Base-by-base conservation (phyloP, 441 rosid species). In the Pelargonium cotyledonis region DNA sequence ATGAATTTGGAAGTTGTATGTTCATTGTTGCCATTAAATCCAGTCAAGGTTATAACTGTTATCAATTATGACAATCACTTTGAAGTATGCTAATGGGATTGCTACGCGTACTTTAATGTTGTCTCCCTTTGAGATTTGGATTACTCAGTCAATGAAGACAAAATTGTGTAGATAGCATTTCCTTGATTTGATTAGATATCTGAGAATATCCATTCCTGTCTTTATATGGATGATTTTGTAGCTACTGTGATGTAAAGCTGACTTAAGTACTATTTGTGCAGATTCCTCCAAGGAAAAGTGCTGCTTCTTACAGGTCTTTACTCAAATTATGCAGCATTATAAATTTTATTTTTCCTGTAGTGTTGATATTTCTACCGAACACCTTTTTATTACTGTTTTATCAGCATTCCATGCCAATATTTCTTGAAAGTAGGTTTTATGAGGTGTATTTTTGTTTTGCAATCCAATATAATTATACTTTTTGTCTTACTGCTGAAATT, bases 241-340 rank as follows among this genome's bases (percentile, higher is more conserved):
- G 43, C 62, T 2, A 18, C 51, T 55, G 4, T 18, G 14, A 60
- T 51, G 9, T 69, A 11, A 43, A 66, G 68, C 70, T 77, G 53
- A 66, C 75, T 76, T 65, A 16, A 62, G 40, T 66, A 68, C 65
- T 84, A 63, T 62, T 68, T 81, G 63, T 87, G 94, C 93, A 91
- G 99, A 94, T 94, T 85, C 99, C 99, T 61, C 96, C 99, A 3
- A 79, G 99, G 77, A 89, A 87, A 85, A 94, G 82, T 73, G 95
- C 97, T 65, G 97, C 95, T 73, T 89, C 99, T 16, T 89, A 91
- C 96, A 91, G 97, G 99, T 94, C 74, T 63, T 69, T 74, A 57
- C 79, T 71, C 12, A 68, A 40, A 7, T 51, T 35, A 19, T 3
- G 65, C 65, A 19, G 62, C 18, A 60, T 15, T 26, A 14, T 49